A percentile compares a stretch with the other conserved stretches of the same genome.
Evolutionary conservation across 495 filamentous ascomycete genomes (phyloP).

Genomic region (Annulohypoxylon maeteangense): DNA sequence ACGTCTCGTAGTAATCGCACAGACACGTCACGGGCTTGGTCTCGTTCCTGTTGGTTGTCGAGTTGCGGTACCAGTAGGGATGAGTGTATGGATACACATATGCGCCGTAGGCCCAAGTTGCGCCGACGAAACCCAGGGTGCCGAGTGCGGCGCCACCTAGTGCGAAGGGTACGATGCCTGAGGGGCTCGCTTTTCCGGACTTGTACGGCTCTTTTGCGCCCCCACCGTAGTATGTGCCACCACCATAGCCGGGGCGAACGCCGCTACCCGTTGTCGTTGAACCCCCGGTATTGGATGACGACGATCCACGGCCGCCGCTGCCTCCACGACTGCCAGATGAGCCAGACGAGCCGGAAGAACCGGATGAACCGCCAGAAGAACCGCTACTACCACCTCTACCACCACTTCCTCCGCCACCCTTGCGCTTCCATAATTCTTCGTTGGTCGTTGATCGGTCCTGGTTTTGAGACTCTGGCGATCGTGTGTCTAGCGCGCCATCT

Average conservation of each 20-base stretch:
- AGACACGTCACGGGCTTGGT: slow-evolving; percentile 77
- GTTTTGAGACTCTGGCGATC: slow-evolving; percentile 35
- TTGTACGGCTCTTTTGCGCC: slow-evolving; percentile 76
- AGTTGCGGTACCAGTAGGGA: slow-evolving; percentile 72
- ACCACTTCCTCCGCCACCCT: slow-evolving; percentile 64
- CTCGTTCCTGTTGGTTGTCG: slow-evolving; percentile 66
- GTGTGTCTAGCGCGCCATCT: slow-evolving; percentile 35
- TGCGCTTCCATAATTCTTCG: slow-evolving; percentile 65
- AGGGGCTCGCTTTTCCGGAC: slow-evolving; percentile 67
- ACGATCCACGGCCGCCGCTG: slow-evolving; percentile 32
- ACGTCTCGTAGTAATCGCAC: slow-evolving; percentile 75
- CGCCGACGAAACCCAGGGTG: slow-evolving; percentile 63
- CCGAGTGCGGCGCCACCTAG: slow-evolving; percentile 67
- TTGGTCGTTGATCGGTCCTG: slow-evolving; percentile 33
- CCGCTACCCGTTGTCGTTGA: slow-evolving; percentile 74
- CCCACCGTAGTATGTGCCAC: slow-evolving; percentile 80
- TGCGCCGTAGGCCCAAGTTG: slow-evolving; percentile 70
- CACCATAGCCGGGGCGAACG: slow-evolving; percentile 67
- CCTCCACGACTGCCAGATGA: slow-evolving; percentile 1
- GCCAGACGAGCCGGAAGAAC: slow-evolving; percentile 33
- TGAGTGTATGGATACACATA: slow-evolving; percentile 76
- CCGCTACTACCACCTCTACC: slow-evolving; percentile 57
- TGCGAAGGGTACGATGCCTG: slow-evolving; percentile 67
- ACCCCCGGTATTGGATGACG: slow-evolving; percentile 69
- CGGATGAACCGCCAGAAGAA: slow-evolving; percentile 42